Evolutionary conservation across 345 rosid species (phyloP).

Genomic region (Corchorus olitorius): DNA sequence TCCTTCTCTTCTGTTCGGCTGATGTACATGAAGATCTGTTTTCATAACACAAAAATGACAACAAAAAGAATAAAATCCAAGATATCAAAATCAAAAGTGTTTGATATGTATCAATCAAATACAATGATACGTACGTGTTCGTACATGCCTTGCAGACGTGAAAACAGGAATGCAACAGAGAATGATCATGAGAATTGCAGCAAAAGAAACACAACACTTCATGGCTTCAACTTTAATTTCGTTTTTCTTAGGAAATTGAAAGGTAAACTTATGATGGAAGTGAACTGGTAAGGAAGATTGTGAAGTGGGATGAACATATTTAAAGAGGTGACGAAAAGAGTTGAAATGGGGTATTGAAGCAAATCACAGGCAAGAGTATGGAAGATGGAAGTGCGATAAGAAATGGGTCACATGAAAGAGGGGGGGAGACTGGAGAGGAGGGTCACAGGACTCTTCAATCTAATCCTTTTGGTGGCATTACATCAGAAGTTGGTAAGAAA

Average conservation of each 20-base stretch:
- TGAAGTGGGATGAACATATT: neutral
- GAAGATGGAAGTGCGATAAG: neutral
- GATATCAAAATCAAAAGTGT: neutral
- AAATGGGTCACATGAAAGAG: constrained; percentile 8
- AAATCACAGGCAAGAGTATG: constrained; percentile 18
- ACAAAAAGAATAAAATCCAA: neutral
- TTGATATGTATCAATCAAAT: neutral
- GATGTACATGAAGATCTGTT: neutral
- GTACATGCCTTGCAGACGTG: constrained; percentile 1
- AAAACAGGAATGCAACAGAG: constrained; percentile 6
- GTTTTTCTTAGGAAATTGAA: neutral
- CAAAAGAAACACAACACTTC: constrained; percentile 1
- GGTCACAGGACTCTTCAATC: neutral
- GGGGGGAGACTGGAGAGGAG: constrained; percentile 9
- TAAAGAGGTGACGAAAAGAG: neutral
- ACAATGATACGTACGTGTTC: neutral
- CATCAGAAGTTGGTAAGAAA: neutral
- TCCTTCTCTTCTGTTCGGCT: neutral
- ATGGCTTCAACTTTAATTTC: neutral
- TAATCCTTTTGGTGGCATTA: neutral
- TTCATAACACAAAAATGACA: neutral
- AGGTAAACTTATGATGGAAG: neutral
- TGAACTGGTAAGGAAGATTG: too few relatives aligned
- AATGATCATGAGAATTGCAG: neutral
- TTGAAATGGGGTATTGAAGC: constrained; percentile 7